These are phyloP conservation scores for Crithidia thermophila DNA, from an alignment of 208 protist species.

Conservation along the genomic window DNA sequence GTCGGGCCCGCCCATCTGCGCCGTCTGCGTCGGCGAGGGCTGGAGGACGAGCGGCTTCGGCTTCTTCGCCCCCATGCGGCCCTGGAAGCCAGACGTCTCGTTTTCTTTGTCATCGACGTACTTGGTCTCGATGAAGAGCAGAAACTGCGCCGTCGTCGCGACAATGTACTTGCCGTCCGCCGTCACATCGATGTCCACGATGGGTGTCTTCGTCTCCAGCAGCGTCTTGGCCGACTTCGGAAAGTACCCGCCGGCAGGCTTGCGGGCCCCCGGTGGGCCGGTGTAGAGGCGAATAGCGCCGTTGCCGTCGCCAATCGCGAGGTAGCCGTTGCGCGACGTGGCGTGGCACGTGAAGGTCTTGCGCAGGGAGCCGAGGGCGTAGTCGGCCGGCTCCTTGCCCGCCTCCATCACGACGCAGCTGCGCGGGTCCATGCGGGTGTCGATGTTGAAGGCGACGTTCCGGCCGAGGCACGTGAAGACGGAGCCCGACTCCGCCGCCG, in stretches of 20 bases:
- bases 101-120: slow-evolving; percentile 35
- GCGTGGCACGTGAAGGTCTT: slow-evolving; percentile 64
- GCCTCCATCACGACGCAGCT: slow-evolving; percentile 47
- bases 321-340: slow-evolving; percentile 52
- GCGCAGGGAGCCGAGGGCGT: slow-evolving; percentile 31
- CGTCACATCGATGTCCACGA: slow-evolving; percentile 61
- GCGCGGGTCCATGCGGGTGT: slow-evolving; percentile 62
- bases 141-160: slow-evolving; percentile 39
- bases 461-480: slow-evolving; percentile 57
- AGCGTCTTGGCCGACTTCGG: slow-evolving; percentile 69
- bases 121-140: slow-evolving; percentile 57
- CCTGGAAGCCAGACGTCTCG: slow-evolving; percentile 43
- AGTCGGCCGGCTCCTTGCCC: slow-evolving; percentile 40
- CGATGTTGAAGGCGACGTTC: slow-evolving; percentile 70
- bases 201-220: slow-evolving; percentile 52
- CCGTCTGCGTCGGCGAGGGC: slow-evolving; percentile 44
- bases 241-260: slow-evolving; percentile 40
- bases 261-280: slow-evolving; percentile 55
- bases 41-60: slow-evolving; percentile 46
- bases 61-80: slow-evolving; percentile 62
- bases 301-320: slow-evolving; percentile 56
- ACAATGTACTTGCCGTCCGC: slow-evolving; percentile 63
- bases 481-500: slow-evolving; percentile 29
- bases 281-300: slow-evolving; percentile 70
- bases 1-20: slow-evolving; percentile 42